Conservation (phyloP, 495 filamentous ascomycete genomes). For the Neurospora sp. region DNA sequence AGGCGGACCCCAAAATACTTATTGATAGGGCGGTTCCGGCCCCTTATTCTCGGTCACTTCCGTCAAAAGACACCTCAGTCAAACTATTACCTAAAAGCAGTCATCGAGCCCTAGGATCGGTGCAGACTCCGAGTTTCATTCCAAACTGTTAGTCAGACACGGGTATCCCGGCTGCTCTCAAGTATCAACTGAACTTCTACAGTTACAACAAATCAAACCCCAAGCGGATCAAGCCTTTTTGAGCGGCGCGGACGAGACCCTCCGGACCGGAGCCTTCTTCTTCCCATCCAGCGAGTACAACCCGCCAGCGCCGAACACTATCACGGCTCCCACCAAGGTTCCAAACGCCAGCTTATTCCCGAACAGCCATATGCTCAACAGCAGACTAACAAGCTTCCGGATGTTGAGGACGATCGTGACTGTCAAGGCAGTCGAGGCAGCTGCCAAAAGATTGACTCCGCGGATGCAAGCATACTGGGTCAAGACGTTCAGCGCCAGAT, state of each 20-base stretch:
- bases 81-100: neutral
- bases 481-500: conserved; percentile 67
- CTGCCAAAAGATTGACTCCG: conserved; percentile 83
- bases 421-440: conserved; percentile 78
- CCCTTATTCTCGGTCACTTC: neutral
- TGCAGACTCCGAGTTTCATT: neutral
- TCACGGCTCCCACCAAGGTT: conserved; percentile 66
- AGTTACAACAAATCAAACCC: neutral
- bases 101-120: neutral
- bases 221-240: neutral
- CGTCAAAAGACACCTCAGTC: neutral
- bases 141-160: neutral
- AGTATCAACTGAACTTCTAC: neutral
- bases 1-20: conserved; percentile 3
- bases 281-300: conserved; percentile 73
- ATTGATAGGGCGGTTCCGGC: neutral
- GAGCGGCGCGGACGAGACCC: neutral
- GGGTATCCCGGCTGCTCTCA: neutral
- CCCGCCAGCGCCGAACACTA: conserved; percentile 83
- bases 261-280: conserved; percentile 19
- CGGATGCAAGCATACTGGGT: conserved; percentile 94
- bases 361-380: conserved; percentile 88
- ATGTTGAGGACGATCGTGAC: conserved; percentile 95
- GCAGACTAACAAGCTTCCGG: conserved; percentile 81
- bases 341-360: conserved; percentile 67